These are phyloP conservation scores for Chaetoscypha palmicola DNA, from an alignment of 2,329 filamentous ascomycete species.

Conservation along the genomic window DNA sequence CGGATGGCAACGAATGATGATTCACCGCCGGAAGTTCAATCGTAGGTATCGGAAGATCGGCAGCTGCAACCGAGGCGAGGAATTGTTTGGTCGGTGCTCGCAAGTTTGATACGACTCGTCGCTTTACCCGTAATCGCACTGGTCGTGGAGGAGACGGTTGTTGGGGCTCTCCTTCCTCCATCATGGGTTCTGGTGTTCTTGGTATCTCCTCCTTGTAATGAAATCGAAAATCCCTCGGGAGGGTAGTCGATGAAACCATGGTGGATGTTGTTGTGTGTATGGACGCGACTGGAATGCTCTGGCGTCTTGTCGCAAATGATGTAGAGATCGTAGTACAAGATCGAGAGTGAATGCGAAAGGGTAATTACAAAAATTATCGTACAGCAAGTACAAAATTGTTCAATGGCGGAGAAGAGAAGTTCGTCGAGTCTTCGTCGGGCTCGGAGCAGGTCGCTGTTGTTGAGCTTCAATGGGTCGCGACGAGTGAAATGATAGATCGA, in stretches of 20 bases:
- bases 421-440: background rate
- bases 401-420: background rate
- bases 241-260: slow-evolving; percentile 27
- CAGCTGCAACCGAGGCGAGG: slow-evolving; percentile 58
- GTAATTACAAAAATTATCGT: slow-evolving; percentile 15
- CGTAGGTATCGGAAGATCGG: slow-evolving; percentile 57
- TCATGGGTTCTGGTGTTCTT: slow-evolving; percentile 26
- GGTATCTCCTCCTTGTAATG: slow-evolving; percentile 21
- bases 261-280: slow-evolving; percentile 20
- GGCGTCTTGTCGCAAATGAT: slow-evolving; percentile 6
- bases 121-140: slow-evolving; percentile 25
- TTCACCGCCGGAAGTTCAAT: slow-evolving; percentile 46
- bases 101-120: slow-evolving; percentile 28
- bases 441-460: slow-evolving; percentile 3
- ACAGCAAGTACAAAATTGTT: slow-evolving; percentile 9
- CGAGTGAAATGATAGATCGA: slow-evolving; percentile 1
- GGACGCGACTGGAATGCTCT: slow-evolving; percentile 17
- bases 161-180: slow-evolving; percentile 12
- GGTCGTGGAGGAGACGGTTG: slow-evolving; percentile 27
- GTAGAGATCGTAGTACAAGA: slow-evolving; percentile 9
- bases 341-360: background rate
- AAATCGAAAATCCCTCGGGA: slow-evolving; percentile 29
- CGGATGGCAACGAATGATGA: background rate
- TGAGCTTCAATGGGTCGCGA: background rate
- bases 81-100: slow-evolving; percentile 57